Conservation (phyloP, 1,139 yeast genomes). For the Saccharomycopsis hybrid region DNA sequence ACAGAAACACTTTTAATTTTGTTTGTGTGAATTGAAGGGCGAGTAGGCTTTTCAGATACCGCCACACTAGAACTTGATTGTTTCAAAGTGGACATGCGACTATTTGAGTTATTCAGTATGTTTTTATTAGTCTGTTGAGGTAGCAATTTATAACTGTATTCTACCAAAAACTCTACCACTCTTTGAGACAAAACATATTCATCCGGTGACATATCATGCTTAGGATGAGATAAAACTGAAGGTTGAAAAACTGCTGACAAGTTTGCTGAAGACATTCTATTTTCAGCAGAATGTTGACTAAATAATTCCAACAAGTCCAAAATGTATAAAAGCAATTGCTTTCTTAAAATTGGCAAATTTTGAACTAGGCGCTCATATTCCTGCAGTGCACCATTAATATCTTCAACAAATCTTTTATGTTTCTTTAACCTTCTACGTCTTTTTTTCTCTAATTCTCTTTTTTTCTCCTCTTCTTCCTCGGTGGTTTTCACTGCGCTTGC, state of each 20-base stretch:
- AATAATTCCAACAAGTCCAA: slow-evolving; percentile 83
- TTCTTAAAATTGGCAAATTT: slow-evolving; percentile 60
- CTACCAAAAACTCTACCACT: slow-evolving; percentile 84
- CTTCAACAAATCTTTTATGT: slow-evolving; percentile 41
- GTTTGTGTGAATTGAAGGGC: neutral
- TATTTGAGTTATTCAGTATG: neutral
- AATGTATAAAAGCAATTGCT: slow-evolving; percentile 81
- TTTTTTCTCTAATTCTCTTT: slow-evolving; percentile 30
- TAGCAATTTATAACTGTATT: slow-evolving; percentile 71
- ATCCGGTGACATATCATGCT: slow-evolving; percentile 84
- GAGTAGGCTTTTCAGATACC: neutral
- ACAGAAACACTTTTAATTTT: slow-evolving; percentile 7
- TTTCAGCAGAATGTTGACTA: slow-evolving; percentile 67
- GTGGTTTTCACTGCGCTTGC: neutral
- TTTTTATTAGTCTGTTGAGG: slow-evolving; percentile 31
- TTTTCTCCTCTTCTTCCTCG: slow-evolving; percentile 27
- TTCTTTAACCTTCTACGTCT: slow-evolving; percentile 32
- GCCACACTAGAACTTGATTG: no score
- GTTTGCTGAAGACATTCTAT: slow-evolving; percentile 89
- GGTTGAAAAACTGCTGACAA: slow-evolving; percentile 97
- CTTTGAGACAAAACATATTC: slow-evolving; percentile 85
- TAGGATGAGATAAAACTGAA: slow-evolving; percentile 83
- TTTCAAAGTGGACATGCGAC: neutral
- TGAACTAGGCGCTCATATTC: slow-evolving; percentile 67
- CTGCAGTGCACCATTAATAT: slow-evolving; percentile 61